These are phyloP conservation scores for Monosporascus sp. DNA, from an alignment of 2,329 filamentous ascomycete genomes.

Conservation along the genomic window DNA sequence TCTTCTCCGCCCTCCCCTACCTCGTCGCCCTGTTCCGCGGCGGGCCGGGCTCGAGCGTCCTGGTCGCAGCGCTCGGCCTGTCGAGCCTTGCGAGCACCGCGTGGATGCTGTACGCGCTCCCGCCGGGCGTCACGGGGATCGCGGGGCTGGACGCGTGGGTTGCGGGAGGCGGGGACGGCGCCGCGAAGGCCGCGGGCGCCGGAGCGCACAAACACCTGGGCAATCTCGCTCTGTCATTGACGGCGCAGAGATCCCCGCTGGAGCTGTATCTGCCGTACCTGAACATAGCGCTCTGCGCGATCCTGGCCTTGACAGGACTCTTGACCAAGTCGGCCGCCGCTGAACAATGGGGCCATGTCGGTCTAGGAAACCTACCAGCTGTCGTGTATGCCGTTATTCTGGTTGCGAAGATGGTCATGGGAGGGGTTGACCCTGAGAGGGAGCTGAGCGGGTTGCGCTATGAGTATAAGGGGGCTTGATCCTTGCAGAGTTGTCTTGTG, in stretches of 20 bases:
- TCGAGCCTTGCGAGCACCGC: constrained; percentile 58
- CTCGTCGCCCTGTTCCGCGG: constrained; percentile 38
- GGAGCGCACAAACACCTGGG: constrained; percentile 17
- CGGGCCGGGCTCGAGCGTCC: constrained; percentile 3
- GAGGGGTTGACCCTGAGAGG: constrained; percentile 60
- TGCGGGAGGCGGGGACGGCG: constrained; percentile 12
- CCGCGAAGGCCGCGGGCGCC: background rate
- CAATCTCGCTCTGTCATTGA: constrained; percentile 4
- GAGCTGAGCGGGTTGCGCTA: constrained; percentile 61
- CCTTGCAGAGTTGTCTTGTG: background rate
- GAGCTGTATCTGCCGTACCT: constrained; percentile 54
- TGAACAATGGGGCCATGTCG: constrained; percentile 28
- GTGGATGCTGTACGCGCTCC: constrained; percentile 54
- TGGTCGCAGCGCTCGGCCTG: constrained; percentile 50
- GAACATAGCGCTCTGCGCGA: constrained; percentile 50
- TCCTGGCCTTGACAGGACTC: constrained; percentile 45
- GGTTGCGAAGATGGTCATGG: constrained; percentile 60
- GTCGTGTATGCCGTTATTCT: constrained; percentile 58
- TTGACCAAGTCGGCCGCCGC: constrained; percentile 22
- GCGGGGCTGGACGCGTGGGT: constrained; percentile 40
- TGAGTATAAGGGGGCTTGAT: constrained; percentile 57
- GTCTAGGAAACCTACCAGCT: constrained; percentile 47
- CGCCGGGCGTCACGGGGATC: constrained; percentile 51
- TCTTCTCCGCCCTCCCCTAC: constrained; percentile 51
- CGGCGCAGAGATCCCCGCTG: constrained; percentile 38